Conservation (phyloP, 2,329 filamentous ascomycete genomes). For the Ascochyta lentis region DNA sequence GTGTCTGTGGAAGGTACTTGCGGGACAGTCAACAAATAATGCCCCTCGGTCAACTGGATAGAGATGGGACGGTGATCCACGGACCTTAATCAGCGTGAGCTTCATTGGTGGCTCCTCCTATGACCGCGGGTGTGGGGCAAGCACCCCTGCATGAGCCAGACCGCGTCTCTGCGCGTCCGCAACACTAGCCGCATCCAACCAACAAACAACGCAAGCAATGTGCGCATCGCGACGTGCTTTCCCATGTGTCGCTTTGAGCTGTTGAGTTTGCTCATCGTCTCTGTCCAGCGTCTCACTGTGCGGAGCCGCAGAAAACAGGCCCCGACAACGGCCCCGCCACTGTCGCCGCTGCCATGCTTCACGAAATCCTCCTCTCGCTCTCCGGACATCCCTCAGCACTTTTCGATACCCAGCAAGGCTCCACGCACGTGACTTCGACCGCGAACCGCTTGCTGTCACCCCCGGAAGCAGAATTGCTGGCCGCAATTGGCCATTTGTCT, state of each 20-base stretch:
- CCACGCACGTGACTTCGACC: slow-evolving; percentile 46
- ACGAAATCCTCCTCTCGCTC: slow-evolving; percentile 96
- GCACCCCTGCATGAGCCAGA: slow-evolving; percentile 2
- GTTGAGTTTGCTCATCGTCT: slow-evolving; percentile 42
- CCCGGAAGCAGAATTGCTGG: slow-evolving; percentile 81
- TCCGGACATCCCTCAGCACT: slow-evolving; percentile 92
- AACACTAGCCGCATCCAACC: slow-evolving; percentile 18
- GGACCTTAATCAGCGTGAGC: slow-evolving; percentile 2
- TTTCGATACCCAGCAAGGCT: slow-evolving; percentile 63
- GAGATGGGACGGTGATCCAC: neutral
- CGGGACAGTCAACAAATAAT: slow-evolving; percentile 12
- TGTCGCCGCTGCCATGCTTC: slow-evolving; percentile 73
- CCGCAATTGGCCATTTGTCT: slow-evolving; percentile 77
- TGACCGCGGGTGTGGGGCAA: slow-evolving; percentile 5
- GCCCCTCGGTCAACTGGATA: slow-evolving; percentile 12
- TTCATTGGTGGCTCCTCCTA: slow-evolving; percentile 10
- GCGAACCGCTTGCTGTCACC: slow-evolving; percentile 67
- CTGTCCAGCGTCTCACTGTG: slow-evolving; percentile 32
- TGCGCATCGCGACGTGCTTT: slow-evolving; percentile 25
- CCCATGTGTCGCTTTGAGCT: slow-evolving; percentile 49
- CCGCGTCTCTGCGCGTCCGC: slow-evolving; percentile 15
- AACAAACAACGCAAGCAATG: slow-evolving; percentile 21
- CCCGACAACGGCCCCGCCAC: slow-evolving; percentile 14
- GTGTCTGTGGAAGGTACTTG: slow-evolving; percentile 12
- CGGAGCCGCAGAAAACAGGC: slow-evolving; percentile 20